A percentile compares a stretch with the other conserved stretches of the same genome.
Evolutionary conservation across 2,329 filamentous ascomycete species (phyloP).

Genomic region (Venturia aucupariae): DNA sequence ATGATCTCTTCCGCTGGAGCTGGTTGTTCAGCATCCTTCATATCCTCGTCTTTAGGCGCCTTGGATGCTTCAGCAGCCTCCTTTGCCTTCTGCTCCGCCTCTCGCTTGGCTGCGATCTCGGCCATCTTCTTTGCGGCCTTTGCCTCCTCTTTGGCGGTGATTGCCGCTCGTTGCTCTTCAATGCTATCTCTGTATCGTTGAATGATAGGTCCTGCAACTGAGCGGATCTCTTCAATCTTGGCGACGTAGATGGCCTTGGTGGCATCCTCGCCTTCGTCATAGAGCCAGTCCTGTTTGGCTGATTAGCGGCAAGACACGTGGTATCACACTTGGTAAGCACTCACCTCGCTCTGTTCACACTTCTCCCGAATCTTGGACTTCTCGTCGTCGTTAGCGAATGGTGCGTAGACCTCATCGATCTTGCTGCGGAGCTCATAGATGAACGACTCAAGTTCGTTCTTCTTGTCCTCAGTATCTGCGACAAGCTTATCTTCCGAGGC

Average conservation of each 20-base stretch:
- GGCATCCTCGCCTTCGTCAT: slow-evolving; percentile 91
- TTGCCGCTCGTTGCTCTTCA: slow-evolving; percentile 72
- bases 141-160: slow-evolving; percentile 58
- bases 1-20: slow-evolving; percentile 16
- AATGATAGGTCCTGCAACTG: slow-evolving; percentile 80
- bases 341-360: slow-evolving; percentile 78
- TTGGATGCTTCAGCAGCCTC: slow-evolving; percentile 37
- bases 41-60: slow-evolving; percentile 41
- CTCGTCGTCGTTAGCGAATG: slow-evolving; percentile 85
- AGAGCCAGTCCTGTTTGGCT: slow-evolving; percentile 77
- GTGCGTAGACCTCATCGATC: slow-evolving; percentile 82
- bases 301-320: neutral
- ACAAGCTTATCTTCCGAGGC: slow-evolving; percentile 98
- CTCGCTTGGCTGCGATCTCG: slow-evolving; percentile 64
- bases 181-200: slow-evolving; percentile 94
- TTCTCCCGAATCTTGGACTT: slow-evolving; percentile 78
- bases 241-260: slow-evolving; percentile 87
- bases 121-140: slow-evolving; percentile 52
- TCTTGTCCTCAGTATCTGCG: slow-evolving; percentile 96
- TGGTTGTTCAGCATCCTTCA: slow-evolving; percentile 48
- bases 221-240: slow-evolving; percentile 93
- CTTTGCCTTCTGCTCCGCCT: slow-evolving; percentile 60
- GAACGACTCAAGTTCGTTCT: slow-evolving; percentile 97
- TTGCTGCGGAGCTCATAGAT: slow-evolving; percentile 97
- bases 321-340: slow-evolving; percentile 24